Percentiles rank a stretch among this genome's conserved stretches.
phyloP scores from a whole-genome alignment of 2,329 filamentous ascomycete genomes.

The Fusarium chlamydosporum region DNA sequence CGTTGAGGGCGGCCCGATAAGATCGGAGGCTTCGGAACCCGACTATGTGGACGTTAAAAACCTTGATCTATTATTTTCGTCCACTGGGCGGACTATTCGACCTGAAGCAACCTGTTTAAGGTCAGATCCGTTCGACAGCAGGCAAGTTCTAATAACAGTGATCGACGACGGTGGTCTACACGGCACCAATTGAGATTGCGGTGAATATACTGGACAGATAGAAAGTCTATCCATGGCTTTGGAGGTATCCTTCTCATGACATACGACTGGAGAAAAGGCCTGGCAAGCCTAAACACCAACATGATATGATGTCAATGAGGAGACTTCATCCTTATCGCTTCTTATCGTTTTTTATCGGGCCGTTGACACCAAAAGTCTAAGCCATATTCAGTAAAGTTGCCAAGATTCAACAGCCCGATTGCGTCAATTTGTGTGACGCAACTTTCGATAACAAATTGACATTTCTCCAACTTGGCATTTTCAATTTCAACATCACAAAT shows the following conservation, averaged over 20 bases:
- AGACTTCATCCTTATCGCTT: background rate
- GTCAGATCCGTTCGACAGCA: too few relatives aligned
- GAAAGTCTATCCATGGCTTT: too few relatives aligned
- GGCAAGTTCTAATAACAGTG: too few relatives aligned
- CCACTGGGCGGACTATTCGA: too few relatives aligned
- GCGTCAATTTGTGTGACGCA: slow-evolving; percentile 43
- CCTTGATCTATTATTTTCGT: too few relatives aligned
- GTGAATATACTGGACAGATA: too few relatives aligned
- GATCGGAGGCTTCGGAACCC: background rate
- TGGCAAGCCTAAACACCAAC: background rate
- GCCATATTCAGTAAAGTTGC: slow-evolving; percentile 7
- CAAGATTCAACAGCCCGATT: slow-evolving; percentile 9
- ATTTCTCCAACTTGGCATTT: slow-evolving; percentile 1
- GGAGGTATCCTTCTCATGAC: background rate
- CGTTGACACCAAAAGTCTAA: slow-evolving; percentile 8
- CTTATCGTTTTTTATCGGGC: slow-evolving; percentile 29
- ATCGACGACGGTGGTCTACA: too few relatives aligned
- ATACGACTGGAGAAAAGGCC: background rate
- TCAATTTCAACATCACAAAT: background rate
- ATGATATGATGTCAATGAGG: slow-evolving; percentile 26
- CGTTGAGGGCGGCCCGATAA: slow-evolving; percentile 3
- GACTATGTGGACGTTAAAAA: background rate
- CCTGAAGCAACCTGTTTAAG: too few relatives aligned
- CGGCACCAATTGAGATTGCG: too few relatives aligned
- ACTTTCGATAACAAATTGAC: slow-evolving; percentile 1